Conservation (phyloP, 768 basidiomycete species). For the Rhodotorula taiwanensis region DNA sequence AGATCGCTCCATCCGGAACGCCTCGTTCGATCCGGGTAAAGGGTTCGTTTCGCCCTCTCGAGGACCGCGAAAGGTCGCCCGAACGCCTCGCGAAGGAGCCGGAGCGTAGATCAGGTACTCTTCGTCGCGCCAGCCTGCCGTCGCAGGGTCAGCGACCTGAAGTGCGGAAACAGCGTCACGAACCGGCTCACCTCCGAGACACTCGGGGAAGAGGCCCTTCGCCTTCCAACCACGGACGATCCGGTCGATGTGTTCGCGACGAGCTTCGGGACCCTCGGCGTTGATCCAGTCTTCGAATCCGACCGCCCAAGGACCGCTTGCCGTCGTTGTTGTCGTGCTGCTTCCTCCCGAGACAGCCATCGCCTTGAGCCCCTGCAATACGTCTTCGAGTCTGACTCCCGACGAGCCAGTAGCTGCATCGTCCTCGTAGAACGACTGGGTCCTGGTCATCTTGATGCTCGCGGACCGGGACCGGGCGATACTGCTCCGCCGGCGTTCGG, state of each 20-base stretch:
- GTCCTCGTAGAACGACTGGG: background rate
- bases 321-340: background rate
- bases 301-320: conserved; percentile 26
- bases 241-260: conserved; percentile 39
- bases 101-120: conserved; percentile 55
- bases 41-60: conserved; percentile 50
- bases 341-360: background rate
- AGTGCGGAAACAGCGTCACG: too few relatives aligned
- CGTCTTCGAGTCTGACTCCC: conserved; percentile 1
- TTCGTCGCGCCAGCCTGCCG: conserved; percentile 73
- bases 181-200: conserved; percentile 42
- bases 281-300: conserved; percentile 37
- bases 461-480: conserved; percentile 7
- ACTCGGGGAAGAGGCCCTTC: conserved; percentile 42
- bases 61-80: conserved; percentile 59
- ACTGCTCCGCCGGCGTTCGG: background rate
- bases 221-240: conserved; percentile 43
- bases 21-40: conserved; percentile 54
- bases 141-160: conserved; percentile 23
- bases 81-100: conserved; percentile 47
- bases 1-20: conserved; percentile 81
- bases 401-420: background rate
- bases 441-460: background rate
- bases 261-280: conserved; percentile 23
- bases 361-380: background rate